phyloP scores from a whole-genome alignment of 164 flowering plant species.

The Stephania cephalantha region DNA sequence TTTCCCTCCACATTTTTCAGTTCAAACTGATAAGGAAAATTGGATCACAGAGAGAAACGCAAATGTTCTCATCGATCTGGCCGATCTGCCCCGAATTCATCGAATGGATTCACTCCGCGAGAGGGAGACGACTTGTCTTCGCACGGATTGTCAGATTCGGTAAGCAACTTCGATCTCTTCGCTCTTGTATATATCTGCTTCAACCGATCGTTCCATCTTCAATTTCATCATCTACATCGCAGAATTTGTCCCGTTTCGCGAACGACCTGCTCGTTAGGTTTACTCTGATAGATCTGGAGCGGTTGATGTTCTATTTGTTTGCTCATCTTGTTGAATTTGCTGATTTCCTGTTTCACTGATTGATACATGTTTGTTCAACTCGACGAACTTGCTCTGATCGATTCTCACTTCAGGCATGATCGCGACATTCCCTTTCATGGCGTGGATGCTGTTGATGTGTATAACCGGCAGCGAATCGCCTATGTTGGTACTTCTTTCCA shows the following conservation, averaged over 20 bases:
- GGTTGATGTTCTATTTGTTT: neutral
- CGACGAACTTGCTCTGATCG: neutral
- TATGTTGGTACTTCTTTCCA: slow-evolving; percentile 1
- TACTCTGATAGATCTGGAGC: neutral
- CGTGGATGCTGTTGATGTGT: neutral
- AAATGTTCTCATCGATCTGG: neutral
- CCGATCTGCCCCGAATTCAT: too few species aligned
- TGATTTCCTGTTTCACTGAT: too few species aligned
- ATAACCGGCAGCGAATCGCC: neutral
- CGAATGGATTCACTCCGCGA: neutral
- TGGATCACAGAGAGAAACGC: neutral
- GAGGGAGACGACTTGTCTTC: neutral
- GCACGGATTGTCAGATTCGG: neutral
- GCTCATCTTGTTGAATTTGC: neutral
- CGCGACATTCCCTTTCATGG: neutral
- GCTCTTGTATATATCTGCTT: neutral
- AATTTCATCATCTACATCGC: neutral
- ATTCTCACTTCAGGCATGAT: neutral
- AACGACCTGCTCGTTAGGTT: neutral
- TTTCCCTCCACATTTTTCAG: neutral
- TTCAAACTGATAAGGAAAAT: neutral
- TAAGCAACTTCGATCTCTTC: neutral
- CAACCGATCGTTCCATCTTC: neutral
- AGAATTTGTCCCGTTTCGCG: neutral
- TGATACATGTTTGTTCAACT: neutral